Conservation (phyloP, 306 rosid genomes). For the Phaseolus lunatus region DNA sequence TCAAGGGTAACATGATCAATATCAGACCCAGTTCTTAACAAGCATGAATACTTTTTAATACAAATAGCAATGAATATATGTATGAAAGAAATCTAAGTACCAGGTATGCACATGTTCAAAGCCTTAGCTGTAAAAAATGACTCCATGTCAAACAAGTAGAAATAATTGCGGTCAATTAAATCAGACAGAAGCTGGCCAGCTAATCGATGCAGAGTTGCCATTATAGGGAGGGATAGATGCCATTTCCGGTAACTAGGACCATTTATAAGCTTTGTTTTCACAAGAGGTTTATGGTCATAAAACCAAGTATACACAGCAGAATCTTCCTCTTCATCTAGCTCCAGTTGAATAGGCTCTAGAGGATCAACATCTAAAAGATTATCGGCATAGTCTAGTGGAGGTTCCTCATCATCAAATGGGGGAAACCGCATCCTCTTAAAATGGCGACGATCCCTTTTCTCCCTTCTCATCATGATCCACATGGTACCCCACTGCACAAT, state of each 20-base stretch:
- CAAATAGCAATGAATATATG: neutral
- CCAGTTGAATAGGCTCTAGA: conserved; percentile 95
- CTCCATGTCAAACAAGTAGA: conserved; percentile 99
- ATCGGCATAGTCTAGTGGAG: conserved; percentile 97
- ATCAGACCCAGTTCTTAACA: neutral
- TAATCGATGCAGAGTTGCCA: conserved; percentile 98
- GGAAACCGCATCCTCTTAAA: conserved; percentile 99
- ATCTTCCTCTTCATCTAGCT: conserved; percentile 97
- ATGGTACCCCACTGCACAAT: conserved; percentile 90
- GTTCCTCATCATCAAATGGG: conserved; percentile 99
- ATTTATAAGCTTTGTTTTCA: conserved; percentile 94
- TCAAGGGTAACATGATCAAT: neutral
- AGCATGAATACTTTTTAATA: neutral
- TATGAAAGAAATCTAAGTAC: conserved; percentile 47
- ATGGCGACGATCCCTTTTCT: conserved; percentile 98
- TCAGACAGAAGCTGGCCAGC: conserved; percentile 98
- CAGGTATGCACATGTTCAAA: conserved; percentile 98
- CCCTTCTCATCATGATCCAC: conserved; percentile 99
- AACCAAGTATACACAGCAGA: conserved; percentile 98
- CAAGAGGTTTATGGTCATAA: conserved; percentile 98
- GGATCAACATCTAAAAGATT: conserved; percentile 98
- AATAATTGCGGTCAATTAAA: conserved; percentile 92
- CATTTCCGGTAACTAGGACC: conserved; percentile 98
- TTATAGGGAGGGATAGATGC: conserved; percentile 99
- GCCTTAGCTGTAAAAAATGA: conserved; percentile 99